These are phyloP conservation scores for Saraca asoca DNA, from an alignment of 331 rosid species.

Conservation along the genomic window DNA sequence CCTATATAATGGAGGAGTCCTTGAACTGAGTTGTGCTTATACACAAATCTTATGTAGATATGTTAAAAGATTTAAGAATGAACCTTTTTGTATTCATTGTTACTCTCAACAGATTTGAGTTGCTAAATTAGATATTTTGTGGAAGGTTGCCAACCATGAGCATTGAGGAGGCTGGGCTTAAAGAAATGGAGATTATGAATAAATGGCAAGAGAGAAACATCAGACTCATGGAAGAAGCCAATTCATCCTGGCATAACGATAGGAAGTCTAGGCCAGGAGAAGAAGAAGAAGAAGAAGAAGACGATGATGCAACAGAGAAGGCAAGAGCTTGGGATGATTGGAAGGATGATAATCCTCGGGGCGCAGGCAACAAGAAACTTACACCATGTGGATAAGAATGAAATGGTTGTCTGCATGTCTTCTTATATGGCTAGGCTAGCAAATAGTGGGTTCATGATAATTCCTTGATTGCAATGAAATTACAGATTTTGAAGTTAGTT, in stretches of 20 bases:
- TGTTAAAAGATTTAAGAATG: not conserved
- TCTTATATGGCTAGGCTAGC: constrained; percentile 17
- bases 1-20: constrained; percentile 7
- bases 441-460: constrained; percentile 13
- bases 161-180: constrained; percentile 97
- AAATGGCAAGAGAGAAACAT: constrained; percentile 82
- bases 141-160: constrained; percentile 69
- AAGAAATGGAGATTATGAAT: constrained; percentile 94
- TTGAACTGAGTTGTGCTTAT: constrained; percentile 3
- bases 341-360: constrained; percentile 96
- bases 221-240: constrained; percentile 78
- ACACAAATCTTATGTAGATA: not conserved
- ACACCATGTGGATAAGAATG: constrained; percentile 80
- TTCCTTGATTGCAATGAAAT: constrained; percentile 7
- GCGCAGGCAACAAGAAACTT: constrained; percentile 92
- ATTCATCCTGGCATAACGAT: constrained; percentile 80
- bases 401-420: not conserved
- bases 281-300: constrained; percentile 62
- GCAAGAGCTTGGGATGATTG: constrained; percentile 94
- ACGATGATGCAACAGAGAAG: constrained; percentile 78
- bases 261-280: constrained; percentile 51
- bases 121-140: constrained; percentile 37
- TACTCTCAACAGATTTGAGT: constrained; percentile 6
- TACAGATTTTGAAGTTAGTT: constrained; percentile 23
- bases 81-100: not conserved